These are phyloP conservation scores for Nothopassalora personata DNA, from an alignment of 2,329 filamentous ascomycete species.

Conservation along the genomic window DNA sequence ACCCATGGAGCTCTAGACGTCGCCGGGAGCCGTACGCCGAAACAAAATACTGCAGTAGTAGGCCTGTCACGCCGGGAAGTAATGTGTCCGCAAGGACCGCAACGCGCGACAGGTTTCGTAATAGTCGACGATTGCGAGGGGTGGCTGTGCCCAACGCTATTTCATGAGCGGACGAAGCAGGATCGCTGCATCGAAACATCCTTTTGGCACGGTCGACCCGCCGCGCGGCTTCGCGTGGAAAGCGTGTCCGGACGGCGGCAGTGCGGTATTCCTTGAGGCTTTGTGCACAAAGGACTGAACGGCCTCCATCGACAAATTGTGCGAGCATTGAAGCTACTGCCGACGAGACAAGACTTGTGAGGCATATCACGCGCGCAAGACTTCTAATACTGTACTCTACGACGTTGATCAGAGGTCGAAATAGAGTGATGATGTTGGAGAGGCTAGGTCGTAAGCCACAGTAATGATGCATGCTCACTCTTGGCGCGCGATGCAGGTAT, in stretches of 20 bases:
- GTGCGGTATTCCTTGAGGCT: neutral
- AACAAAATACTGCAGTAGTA: neutral
- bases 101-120: neutral
- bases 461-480: neutral
- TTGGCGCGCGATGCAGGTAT: neutral
- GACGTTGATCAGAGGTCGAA: constrained; percentile 6
- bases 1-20: neutral
- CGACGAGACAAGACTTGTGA: too few species aligned
- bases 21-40: neutral
- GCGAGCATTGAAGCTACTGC: neutral
- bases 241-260: neutral
- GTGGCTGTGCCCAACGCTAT: neutral
- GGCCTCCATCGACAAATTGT: neutral
- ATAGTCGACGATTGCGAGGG: neutral
- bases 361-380: too few species aligned
- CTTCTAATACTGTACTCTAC: too few species aligned
- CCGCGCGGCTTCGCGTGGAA: neutral
- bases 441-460: neutral
- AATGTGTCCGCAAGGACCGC: neutral
- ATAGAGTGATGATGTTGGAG: constrained; percentile 13
- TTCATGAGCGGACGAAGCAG: neutral
- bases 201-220: neutral
- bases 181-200: neutral
- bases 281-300: neutral
- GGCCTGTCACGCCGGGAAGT: neutral